Base-by-base conservation (phyloP, 2,329 filamentous ascomycete species). In the Monilinia polystroma region DNA sequence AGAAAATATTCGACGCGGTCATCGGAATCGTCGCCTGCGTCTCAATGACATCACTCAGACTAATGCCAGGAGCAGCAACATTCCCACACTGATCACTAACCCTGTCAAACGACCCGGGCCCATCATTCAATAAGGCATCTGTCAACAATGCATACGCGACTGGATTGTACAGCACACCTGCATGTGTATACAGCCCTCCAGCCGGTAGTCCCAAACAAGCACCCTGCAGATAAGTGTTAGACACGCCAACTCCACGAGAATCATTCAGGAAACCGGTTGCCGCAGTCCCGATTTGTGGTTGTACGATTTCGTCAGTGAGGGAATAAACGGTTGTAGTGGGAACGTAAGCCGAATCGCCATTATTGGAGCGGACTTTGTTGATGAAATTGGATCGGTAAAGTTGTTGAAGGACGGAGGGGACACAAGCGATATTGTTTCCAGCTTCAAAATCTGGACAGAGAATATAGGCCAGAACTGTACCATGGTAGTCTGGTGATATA, bases 261-360 rank as follows among this genome's bases (percentile, higher is more conserved):
- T 64, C 63, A 63, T 84, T 80, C n/a, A 74, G 65, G 8, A 82
- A 73, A 0, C 79, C 82, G 0, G 83, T 85, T 0, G 83, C 83
- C 3, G 73, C 71, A 0, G 74, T 75, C 4, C 81, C 83, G 38
- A 71, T 70, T 73, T 84, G 80, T 1, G 82, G 84, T 73, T 84
- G 73, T 2, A 85, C 82, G 62, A 86, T 77, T 70, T 85, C 80
- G 68, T 86, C 83, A 35, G 79, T 75, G 16, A 77, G 75, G 0
- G 80, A 82, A 75, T 83, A 85, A 56, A 86, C 76, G 0, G 78
- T 83, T 0, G 84, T 86, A 0, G 83, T 86, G 0, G 83, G 82
- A 0, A 86, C 82, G 69, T 84, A 85, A 5, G 82, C 82, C 0
- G 80, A 81, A 63, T 82, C 81, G 0, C 84, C 83, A 32, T 78